phyloP scores from a whole-genome alignment of 2,329 filamentous ascomycete species.

The Colletotrichum salicis region DNA sequence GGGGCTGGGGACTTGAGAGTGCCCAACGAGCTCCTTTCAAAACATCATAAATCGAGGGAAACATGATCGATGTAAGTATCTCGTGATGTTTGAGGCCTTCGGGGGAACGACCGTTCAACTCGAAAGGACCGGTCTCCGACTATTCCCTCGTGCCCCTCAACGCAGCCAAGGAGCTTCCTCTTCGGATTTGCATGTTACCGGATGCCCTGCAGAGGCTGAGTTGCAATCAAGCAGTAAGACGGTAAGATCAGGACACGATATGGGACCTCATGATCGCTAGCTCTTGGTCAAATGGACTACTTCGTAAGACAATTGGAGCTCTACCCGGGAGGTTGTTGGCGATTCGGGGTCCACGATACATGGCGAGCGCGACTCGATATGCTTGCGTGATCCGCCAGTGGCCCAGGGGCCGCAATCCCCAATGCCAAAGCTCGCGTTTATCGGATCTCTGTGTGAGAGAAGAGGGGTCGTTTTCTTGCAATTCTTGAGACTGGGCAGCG shows the following conservation, averaged over 20 bases:
- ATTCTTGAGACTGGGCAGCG: neutral
- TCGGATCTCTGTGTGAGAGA: slow-evolving; percentile 11
- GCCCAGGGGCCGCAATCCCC: neutral
- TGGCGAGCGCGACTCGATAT: neutral
- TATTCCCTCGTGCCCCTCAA: neutral
- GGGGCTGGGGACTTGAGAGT: slow-evolving; percentile 9
- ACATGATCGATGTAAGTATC: slow-evolving; percentile 11
- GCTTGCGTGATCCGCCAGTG: slow-evolving; percentile 18
- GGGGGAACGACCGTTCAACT: neutral
- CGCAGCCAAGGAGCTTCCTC: slow-evolving; percentile 16
- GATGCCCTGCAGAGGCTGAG: neutral
- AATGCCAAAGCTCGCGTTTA: neutral
- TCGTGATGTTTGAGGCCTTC: neutral
- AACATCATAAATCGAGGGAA: neutral
- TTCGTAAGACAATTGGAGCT: neutral
- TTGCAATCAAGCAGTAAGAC: neutral
- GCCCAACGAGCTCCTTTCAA: slow-evolving; percentile 19
- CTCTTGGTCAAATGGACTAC: neutral
- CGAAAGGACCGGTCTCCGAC: neutral
- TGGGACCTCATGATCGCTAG: neutral
- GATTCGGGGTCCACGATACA: slow-evolving; percentile 7
- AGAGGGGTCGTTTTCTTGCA: slow-evolving; percentile 26
- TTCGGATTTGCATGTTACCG: slow-evolving; percentile 8
- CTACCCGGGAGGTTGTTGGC: slow-evolving; percentile 12
- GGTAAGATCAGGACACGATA: neutral